Conservation (phyloP, 441 rosid species). For the Bocquillonia castaneifolia region DNA sequence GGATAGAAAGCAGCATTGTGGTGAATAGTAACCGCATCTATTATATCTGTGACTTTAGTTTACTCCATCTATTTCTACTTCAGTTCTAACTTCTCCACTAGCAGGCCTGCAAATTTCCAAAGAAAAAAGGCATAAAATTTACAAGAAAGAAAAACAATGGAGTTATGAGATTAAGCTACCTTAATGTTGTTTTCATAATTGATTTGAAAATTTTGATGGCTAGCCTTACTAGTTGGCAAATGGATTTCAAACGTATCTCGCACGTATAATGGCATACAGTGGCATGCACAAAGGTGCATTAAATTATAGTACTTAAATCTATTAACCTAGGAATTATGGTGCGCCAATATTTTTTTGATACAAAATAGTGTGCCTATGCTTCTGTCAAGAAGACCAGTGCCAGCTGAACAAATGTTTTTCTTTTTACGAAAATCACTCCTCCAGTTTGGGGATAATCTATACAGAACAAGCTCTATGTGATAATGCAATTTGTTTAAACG, state of each 20-base stretch:
- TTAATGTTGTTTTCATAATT: not conserved
- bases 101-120: slow-evolving; percentile 31
- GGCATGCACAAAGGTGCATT: not conserved
- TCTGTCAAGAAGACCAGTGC: not conserved
- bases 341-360: too few species aligned
- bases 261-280: not conserved
- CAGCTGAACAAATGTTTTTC: not conserved
- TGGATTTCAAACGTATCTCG: not conserved
- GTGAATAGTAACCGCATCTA: not conserved
- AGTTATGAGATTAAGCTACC: not conserved
- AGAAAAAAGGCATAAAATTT: slow-evolving; percentile 4
- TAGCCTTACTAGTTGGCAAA: not conserved
- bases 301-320: not conserved
- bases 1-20: not conserved
- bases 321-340: not conserved
- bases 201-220: not conserved
- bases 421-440: not conserved
- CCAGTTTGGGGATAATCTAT: not conserved
- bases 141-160: not conserved
- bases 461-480: not conserved
- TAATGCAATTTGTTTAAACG: not conserved
- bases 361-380: not conserved
- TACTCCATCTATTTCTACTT: slow-evolving; percentile 16
- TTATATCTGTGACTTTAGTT: slow-evolving; percentile 10
- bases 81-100: slow-evolving; percentile 30